Base-by-base conservation (phyloP, 345 rosid genomes). In the Gossypium australe region DNA sequence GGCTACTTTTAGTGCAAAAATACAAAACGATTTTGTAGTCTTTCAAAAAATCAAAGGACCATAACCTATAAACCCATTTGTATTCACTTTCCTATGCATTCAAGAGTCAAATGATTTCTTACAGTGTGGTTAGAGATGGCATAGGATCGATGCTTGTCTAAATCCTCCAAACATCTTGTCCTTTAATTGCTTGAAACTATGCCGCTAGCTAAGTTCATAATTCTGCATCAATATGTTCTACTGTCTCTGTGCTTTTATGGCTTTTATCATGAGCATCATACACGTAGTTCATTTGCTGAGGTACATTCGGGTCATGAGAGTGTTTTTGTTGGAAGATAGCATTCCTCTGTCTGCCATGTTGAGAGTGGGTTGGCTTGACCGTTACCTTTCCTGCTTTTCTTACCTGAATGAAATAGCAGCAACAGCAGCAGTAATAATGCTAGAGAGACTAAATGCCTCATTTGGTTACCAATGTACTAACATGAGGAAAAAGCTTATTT, bases 311-410 rank as follows among this genome's bases (percentile, higher is more conserved):
- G 41, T 25, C 2, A 8, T 49, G 57, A 25, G 16, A 4, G 24
- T 27, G 44, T 9, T 68, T 25, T 16, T 27, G 72, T 49, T 49
- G 59, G 72, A 51, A 68, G 16, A 25, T 49, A 49, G 44, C 44
- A 25, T 49, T 27, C 58, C 59, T 68, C 24, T 14, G 43, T 25
- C 43, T 10, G 14, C 16, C 13, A 68, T 68, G 24, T 3, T 49
- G 24, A 27, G 44, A 49, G 44, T 22, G 16, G 4, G 14, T 25
- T 25, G 58, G 58, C 22, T 49, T 68, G 18, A 3, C 20, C 8
- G 72, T 57, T 9, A 48, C 3, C 44, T 68, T 68, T 51, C 72
- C 57, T 49, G 72, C 72, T 25, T 68, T 68, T 68, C 72, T 68
- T 27, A 49, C 59, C 72, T 68, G 59, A 68, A 68, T 25, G 59